Conservation (phyloP, 169 alveolate species). For the Nephromyces sp. region DNA sequence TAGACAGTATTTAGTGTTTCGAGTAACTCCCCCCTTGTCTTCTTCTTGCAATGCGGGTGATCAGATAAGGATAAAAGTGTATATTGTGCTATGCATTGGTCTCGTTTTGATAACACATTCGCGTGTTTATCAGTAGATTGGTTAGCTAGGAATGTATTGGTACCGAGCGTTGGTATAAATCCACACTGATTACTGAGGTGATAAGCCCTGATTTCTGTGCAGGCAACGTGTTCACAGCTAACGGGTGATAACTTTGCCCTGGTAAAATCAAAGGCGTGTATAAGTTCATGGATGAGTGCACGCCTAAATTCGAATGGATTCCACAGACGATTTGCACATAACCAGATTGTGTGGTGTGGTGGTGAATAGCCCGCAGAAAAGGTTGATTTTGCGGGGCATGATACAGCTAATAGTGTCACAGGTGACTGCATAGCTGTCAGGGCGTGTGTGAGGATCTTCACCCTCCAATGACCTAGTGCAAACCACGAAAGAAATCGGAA, state of each 20-base stretch:
- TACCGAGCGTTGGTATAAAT: conserved; percentile 30
- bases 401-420: conserved; percentile 37
- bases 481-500: conserved; percentile 33
- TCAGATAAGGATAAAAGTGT: conserved; percentile 18
- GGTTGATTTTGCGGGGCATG: conserved; percentile 10
- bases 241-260: conserved; percentile 46
- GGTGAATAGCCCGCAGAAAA: conserved; percentile 45
- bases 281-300: conserved; percentile 47
- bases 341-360: conserved; percentile 44
- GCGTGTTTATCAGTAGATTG: conserved; percentile 13
- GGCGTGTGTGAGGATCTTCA: conserved; percentile 41
- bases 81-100: conserved; percentile 27
- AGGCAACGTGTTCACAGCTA: conserved; percentile 49
- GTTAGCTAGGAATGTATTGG: conserved; percentile 26
- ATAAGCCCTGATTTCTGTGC: conserved; percentile 54
- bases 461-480: conserved; percentile 40
- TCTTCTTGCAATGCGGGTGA: conserved; percentile 17
- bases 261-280: conserved; percentile 59
- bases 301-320: conserved; percentile 40
- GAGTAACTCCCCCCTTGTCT: neutral
- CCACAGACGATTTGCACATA: conserved; percentile 46
- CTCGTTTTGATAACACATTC: conserved; percentile 11
- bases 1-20: neutral
- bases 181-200: conserved; percentile 52
- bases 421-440: conserved; percentile 51